These are phyloP conservation scores for Iris macrosiphon DNA, from an alignment of 106 monocot species.

Conservation along the genomic window DNA sequence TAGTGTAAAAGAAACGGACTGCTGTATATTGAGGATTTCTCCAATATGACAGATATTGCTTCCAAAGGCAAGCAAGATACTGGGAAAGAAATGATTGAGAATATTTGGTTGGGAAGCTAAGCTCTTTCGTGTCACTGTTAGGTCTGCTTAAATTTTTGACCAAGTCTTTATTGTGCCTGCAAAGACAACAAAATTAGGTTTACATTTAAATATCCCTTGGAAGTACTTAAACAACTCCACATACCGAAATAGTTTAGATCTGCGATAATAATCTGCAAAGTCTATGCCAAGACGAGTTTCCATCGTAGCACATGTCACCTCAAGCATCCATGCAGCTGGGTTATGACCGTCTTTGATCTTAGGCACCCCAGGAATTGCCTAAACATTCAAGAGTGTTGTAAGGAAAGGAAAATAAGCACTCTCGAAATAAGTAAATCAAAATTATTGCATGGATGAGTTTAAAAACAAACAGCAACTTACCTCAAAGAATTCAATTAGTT, in stretches of 20 bases:
- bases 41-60: slow-evolving; percentile 85
- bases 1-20: slow-evolving; percentile 81
- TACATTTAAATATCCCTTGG: slow-evolving; percentile 4
- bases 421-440: background rate
- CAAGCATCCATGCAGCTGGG: slow-evolving; percentile 99
- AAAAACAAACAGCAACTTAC: slow-evolving; percentile 23
- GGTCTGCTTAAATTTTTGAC: slow-evolving; percentile 68
- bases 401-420: background rate
- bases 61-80: slow-evolving; percentile 72
- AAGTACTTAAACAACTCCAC: slow-evolving; percentile 11
- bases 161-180: slow-evolving; percentile 57
- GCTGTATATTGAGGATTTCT: slow-evolving; percentile 85
- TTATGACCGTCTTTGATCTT: slow-evolving; percentile 95
- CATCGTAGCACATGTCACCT: slow-evolving; percentile 71
- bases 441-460: background rate
- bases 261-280: slow-evolving; percentile 80
- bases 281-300: slow-evolving; percentile 71
- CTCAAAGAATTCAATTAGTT: slow-evolving; percentile 88
- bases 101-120: slow-evolving; percentile 70
- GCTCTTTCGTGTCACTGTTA: slow-evolving; percentile 41
- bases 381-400: slow-evolving; percentile 5
- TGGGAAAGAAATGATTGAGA: slow-evolving; percentile 47
- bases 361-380: slow-evolving; percentile 94
- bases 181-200: background rate
- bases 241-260: slow-evolving; percentile 83